phyloP scores from a whole-genome alignment of 139 green algal genomes.

The Coelastrella sp. region DNA sequence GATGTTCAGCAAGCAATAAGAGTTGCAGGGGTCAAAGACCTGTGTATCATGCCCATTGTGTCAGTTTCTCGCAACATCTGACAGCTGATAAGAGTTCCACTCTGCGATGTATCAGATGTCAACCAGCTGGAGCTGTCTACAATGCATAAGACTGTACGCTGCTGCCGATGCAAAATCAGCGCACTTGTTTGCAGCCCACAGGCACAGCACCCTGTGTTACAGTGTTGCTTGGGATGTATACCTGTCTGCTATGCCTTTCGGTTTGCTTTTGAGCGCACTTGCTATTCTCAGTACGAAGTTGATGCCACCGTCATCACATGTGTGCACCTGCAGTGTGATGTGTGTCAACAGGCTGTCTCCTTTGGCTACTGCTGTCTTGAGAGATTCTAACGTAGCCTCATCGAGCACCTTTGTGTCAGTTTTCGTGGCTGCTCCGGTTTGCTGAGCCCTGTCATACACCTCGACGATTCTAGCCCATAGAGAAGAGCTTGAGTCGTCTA shows the following conservation, averaged over 20 bases:
- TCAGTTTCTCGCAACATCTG: too few species aligned
- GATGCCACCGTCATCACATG: slow-evolving; percentile 13
- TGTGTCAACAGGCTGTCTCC: background rate
- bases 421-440: slow-evolving; percentile 39
- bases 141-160: too few species aligned
- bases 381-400: background rate
- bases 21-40: too few species aligned
- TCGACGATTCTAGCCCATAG: slow-evolving; percentile 3
- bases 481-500: background rate
- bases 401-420: slow-evolving; percentile 26
- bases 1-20: too few species aligned
- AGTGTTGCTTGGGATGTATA: background rate
- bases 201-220: background rate
- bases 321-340: background rate
- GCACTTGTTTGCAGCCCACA: too few species aligned
- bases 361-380: background rate
- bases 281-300: slow-evolving; percentile 76
- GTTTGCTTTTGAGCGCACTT: slow-evolving; percentile 73
- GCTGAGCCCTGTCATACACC: slow-evolving; percentile 38
- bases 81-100: too few species aligned
- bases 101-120: too few species aligned
- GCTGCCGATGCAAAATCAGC: too few species aligned
- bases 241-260: slow-evolving; percentile 56
- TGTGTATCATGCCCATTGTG: too few species aligned
- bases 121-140: too few species aligned